Evolutionary conservation across 2,329 filamentous ascomycete species (phyloP), one percentile per base, ranked within the genome.

Genomic region (Grosmannia serpens): DNA sequence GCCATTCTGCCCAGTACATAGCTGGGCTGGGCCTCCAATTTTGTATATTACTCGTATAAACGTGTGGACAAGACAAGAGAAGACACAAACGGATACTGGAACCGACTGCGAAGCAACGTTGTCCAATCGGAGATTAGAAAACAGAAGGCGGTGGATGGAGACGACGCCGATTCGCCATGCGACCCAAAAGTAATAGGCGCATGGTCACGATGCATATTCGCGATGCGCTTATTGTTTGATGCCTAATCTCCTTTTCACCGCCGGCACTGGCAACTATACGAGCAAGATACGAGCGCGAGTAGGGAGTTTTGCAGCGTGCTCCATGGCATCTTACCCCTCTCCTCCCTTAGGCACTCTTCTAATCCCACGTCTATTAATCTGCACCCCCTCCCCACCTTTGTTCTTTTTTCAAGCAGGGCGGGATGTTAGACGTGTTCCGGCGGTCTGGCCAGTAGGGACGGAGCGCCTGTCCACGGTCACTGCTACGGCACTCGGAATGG

Each of bases 381-480:
- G 17, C 38, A 41, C 38, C 41, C 41, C 41, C 41, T 20, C 41
- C 17, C 41, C 20, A 20, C 41, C 20, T 5, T 17, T n/a, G 17
- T 20, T 44, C 17, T 44, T 4, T 10, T 10, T 33, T 33, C 31
- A 6, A 10, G 17, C 41, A 22, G 41, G 35, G 41, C 41, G 41
- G 41, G 41, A 44, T 9, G 20, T 44, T n/a, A 44, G 41, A 17
- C 41, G 20, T 44, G 41, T 22, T 44, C 41, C 41, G 41, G 41
- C 41, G 20, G 41, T 15, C 41, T 50, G 55, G 56, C 63, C 63
- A 64, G 62, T 64, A 53, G 58, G 55, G 56, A 38, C 47, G 38
- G 54, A 57, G 55, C 53, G 53, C 60, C 53, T 53, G 57, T 62
- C 60, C 63, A 64, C 63, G 63, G 62, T 58, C 59, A 57, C 59